These are phyloP conservation scores for Protoeuglena noctilucae DNA, from an alignment of 139 green algal genomes.

Conservation along the genomic window DNA sequence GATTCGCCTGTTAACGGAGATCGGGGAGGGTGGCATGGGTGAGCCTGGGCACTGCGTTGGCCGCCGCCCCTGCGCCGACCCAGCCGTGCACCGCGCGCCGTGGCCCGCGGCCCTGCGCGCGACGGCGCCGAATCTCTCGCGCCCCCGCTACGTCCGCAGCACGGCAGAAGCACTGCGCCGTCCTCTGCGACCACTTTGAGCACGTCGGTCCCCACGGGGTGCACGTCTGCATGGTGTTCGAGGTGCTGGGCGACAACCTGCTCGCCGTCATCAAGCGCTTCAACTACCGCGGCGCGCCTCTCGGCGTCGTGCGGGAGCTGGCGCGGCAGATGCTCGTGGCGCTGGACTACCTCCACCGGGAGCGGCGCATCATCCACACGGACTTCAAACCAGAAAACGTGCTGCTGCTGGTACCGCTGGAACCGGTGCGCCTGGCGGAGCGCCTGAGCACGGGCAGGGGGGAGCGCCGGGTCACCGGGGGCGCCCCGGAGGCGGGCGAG, in stretches of 20 bases:
- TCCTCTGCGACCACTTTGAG: slow-evolving; percentile 82
- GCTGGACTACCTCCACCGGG: slow-evolving; percentile 81
- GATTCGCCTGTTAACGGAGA: slow-evolving; percentile 71
- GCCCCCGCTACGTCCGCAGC: too few species aligned
- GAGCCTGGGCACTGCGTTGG: slow-evolving; percentile 39
- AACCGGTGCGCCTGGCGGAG: slow-evolving; percentile 12
- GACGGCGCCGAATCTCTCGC: too few species aligned
- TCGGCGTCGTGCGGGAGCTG: slow-evolving; percentile 65
- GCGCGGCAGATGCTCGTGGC: slow-evolving; percentile 59
- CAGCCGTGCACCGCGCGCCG: slow-evolving; percentile 75
- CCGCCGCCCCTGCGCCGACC: slow-evolving; percentile 82
- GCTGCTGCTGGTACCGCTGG: slow-evolving; percentile 60
- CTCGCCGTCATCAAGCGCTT: not conserved
- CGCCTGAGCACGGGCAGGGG: slow-evolving; percentile 9
- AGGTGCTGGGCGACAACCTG: not conserved
- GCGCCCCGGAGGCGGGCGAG: too few species aligned
- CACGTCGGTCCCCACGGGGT: slow-evolving; percentile 74
- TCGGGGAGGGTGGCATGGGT: slow-evolving; percentile 39
- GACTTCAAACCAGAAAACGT: slow-evolving; percentile 97
- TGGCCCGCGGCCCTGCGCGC: too few species aligned
- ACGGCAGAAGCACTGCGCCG: slow-evolving; percentile 53
- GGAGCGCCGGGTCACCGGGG: slow-evolving; percentile 11
- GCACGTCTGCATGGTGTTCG: slow-evolving; percentile 69
- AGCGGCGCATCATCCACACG: slow-evolving; percentile 81
- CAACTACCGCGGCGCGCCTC: slow-evolving; percentile 66